Base-by-base conservation (phyloP, 2,329 filamentous ascomycete genomes). In the Trichoderma atroviride region DNA sequence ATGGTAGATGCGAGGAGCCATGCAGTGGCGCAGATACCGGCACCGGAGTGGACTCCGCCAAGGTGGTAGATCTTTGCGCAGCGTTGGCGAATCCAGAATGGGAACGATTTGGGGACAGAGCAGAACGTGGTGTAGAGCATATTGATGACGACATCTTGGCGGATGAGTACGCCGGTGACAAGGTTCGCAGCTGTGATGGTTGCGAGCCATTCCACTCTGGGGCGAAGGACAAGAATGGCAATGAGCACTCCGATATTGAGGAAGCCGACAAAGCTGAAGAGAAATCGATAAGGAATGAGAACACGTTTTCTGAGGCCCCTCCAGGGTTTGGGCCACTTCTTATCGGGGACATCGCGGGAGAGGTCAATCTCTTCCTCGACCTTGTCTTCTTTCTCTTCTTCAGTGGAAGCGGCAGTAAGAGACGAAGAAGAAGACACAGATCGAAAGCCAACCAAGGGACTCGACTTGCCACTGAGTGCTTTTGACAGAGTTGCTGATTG, bases 141-240 rank as follows among this genome's bases (percentile, higher is more conserved):
- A 74, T 88, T 88, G 76, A 88, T 82, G 71, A 87, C 78, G 58
- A 81, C 76, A 31, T 87, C 85, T 73, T 88, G 85, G 14, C 86
- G 82, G 68, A 87, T 82, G 47, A 86, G 77, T 10, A 87, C 81
- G n/a, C 83, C 80, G 9, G 82, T 74, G 22, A 83, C 75, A 14
- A 88, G 79, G 74, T 88, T 88, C 65, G 81, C 80, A 31, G 84
- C 81, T 0, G 82, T 81, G 68, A 83, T 78, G 22, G 79, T 80
- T 35, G 76, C 79, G 4, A 85, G 74, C 78, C 79, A 81, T 70
- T 82, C 73, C 7, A 77, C 70, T 58, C 76, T 74, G 40, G 79
- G 70, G 27, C 75, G 74, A 56, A 79, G 73, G 63, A 80, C 72
- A 40, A 84, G 72, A 64, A 86, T 77, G 66, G 79, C 77, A 72